Evolutionary conservation across 495 filamentous ascomycete species (phyloP), one percentile per base, ranked within the genome.

Genomic region (Diplogelasinospora grovesii): DNA sequence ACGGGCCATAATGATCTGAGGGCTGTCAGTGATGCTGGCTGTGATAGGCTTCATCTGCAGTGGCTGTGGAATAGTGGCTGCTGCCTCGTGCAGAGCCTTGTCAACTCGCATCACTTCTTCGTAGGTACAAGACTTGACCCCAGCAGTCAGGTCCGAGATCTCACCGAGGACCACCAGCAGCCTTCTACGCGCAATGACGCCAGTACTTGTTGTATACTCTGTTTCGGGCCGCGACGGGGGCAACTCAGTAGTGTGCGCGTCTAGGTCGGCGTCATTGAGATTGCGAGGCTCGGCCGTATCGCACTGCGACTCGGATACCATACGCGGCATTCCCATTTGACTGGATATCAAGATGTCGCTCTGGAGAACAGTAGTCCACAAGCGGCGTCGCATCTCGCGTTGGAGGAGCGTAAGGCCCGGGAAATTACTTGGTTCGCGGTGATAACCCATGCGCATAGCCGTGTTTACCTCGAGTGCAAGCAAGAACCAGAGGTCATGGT

Each of bases 391-490:
- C 46, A 64, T 66, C 41, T 70, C 67, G 3, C 51, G 62, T 4
- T 46, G 41, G 16, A 65, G 55, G 1, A 53, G 48, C 23, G 73
- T 67, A 25, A 78, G 73, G 13, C 61, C 61, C 4, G 65, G 52
- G 41, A 75, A 76, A 29, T 70, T 51, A 32, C 58, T 66, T 5
- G 75, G 66, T 39, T 79, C 73, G 14, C 75, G 65, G 40, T 79
- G 75, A 30, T 75, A 78, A 0, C 74, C 74, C 41, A 74, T 66
- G 41, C 69, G 54, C 73, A 76, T 71, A 4, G 75, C 71, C 8
- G 68, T 48, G 5, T 57, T 56, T 15, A 65, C 44, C n/a, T 59
- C 43, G 8, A 64, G 50, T 3, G 58, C 54, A 19, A 64, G 31
- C 19, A 64, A 39, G 14, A 66, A 19, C 30, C 58, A 55, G 5